Evolutionary conservation across 2,329 filamentous ascomycete genomes (phyloP).

Genomic region (Botrytis pseudocinerea): DNA sequence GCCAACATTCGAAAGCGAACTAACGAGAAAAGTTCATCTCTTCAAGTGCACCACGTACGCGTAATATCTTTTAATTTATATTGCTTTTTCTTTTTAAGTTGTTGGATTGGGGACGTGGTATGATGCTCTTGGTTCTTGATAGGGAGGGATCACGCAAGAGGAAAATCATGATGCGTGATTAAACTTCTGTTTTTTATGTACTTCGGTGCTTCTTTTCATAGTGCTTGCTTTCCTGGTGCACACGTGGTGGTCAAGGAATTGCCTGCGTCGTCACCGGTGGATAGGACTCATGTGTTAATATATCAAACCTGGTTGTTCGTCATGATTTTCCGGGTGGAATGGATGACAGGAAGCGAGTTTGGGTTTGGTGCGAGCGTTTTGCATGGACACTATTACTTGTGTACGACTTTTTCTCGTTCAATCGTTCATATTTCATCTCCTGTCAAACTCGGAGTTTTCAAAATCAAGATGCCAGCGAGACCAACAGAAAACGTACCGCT

Average conservation of each 20-base stretch:
- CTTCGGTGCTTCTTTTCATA: background rate
- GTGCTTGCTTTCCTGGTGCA: background rate
- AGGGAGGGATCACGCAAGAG: background rate
- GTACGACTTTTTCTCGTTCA: background rate
- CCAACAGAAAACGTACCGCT: background rate
- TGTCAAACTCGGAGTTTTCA: background rate
- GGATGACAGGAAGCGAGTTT: background rate
- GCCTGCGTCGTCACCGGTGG: background rate
- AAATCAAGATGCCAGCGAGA: background rate
- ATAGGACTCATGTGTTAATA: background rate
- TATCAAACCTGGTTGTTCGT: background rate
- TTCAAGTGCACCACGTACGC: background rate
- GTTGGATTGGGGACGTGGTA: background rate
- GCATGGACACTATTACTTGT: background rate
- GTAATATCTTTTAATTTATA: background rate
- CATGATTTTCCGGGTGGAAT: background rate
- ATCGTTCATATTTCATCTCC: background rate
- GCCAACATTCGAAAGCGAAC: background rate
- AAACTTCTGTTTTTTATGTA: background rate
- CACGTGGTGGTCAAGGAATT: slow-evolving; percentile 4
- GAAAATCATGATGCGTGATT: background rate
- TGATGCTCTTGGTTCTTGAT: background rate
- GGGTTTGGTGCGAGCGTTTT: background rate
- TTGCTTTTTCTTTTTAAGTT: background rate
- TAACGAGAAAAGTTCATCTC: background rate